These are phyloP conservation scores for Phytopythium mirpurense DNA, from an alignment of 352 stramenopile genomes.

Conservation along the genomic window DNA sequence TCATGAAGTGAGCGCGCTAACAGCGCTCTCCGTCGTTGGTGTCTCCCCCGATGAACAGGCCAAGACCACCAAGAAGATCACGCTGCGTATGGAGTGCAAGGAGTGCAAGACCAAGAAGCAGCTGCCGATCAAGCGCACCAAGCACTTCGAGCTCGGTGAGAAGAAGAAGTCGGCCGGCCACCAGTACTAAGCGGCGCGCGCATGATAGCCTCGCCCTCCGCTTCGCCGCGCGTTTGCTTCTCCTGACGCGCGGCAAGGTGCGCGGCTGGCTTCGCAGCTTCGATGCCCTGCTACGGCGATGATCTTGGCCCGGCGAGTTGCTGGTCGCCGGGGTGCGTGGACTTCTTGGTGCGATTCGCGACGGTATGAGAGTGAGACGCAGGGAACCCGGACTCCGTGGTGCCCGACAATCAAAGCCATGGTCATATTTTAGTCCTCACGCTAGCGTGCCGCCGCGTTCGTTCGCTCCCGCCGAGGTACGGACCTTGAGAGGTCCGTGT, in stretches of 20 bases:
- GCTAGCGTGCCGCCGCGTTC: slow-evolving; percentile 3
- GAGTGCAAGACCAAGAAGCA: slow-evolving; percentile 99
- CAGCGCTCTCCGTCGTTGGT: background rate
- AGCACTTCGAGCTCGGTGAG: slow-evolving; percentile 99
- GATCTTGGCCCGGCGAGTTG: slow-evolving; percentile 8
- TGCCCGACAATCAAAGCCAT: slow-evolving; percentile 41
- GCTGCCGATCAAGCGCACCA: slow-evolving; percentile 98
- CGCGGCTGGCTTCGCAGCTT: slow-evolving; percentile 12
- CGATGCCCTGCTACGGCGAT: slow-evolving; percentile 20
- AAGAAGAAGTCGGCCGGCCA: slow-evolving; percentile 98
- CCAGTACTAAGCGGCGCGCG: slow-evolving; percentile 89
- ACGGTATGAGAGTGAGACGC: slow-evolving; percentile 5
- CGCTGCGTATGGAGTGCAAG: slow-evolving; percentile 99
- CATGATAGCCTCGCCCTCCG: slow-evolving; percentile 4
- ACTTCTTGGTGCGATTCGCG: slow-evolving; percentile 12
- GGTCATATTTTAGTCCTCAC: slow-evolving; percentile 51
- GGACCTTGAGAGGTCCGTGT: background rate
- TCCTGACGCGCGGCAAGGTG: background rate
- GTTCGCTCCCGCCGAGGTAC: slow-evolving; percentile 1
- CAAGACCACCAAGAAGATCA: slow-evolving; percentile 98
- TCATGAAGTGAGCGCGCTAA: no score
- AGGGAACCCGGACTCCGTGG: slow-evolving; percentile 12
- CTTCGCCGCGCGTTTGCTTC: slow-evolving; percentile 10
- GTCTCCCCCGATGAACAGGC: slow-evolving; percentile 46
- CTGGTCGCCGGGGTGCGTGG: slow-evolving; percentile 8